phyloP scores from a whole-genome alignment of 257 asterid species.

The Thymus mandschuricus region DNA sequence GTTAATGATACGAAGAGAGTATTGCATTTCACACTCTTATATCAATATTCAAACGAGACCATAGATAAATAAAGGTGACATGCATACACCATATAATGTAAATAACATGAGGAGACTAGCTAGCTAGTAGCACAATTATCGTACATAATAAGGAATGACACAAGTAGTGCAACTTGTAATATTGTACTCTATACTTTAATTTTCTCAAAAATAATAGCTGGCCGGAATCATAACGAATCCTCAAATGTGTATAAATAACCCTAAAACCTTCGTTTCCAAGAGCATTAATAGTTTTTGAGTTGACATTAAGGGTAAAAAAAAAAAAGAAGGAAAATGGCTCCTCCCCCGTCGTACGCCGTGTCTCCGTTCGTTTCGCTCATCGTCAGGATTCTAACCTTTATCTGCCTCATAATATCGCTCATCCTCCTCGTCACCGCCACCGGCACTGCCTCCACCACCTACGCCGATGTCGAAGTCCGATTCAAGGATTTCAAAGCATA shows the following conservation, averaged over 20 bases:
- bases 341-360: slow-evolving; percentile 34
- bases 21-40: no score
- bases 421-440: slow-evolving; percentile 43
- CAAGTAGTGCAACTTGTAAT: slow-evolving; percentile 4
- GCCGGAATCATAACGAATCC: background rate
- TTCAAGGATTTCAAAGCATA: slow-evolving; percentile 40
- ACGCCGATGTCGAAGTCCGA: background rate
- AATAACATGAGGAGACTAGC: no score
- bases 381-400: slow-evolving; percentile 43
- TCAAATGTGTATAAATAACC: background rate
- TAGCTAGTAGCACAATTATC: background rate
- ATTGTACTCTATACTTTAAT: no score
- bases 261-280: background rate
- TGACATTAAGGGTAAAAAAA: background rate
- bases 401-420: slow-evolving; percentile 44
- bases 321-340: slow-evolving; percentile 39
- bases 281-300: background rate
- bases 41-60: no score
- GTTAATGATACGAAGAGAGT: no score
- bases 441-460: background rate
- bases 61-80: no score
- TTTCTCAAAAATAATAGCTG: background rate
- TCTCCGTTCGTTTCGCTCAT: slow-evolving; percentile 42
- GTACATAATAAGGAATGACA: background rate
- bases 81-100: background rate